Percentiles rank a stretch among this genome's conserved stretches.
Evolutionary conservation across 2,329 filamentous ascomycete species (phyloP).

Genomic region (Sporothrix globosa): DNA sequence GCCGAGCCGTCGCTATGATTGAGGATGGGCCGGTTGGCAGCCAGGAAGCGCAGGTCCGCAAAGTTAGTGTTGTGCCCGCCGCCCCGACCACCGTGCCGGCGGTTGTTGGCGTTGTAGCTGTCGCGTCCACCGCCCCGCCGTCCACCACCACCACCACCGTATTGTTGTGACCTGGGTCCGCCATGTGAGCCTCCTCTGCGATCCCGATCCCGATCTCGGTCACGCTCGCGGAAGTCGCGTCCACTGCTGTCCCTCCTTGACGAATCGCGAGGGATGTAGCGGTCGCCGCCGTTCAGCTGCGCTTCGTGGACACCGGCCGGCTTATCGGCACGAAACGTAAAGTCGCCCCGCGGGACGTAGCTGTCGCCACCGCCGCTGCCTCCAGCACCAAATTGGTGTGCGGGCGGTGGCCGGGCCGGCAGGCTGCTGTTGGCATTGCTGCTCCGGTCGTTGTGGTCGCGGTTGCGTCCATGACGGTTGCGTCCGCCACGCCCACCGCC

Average conservation of each 20-base stretch:
- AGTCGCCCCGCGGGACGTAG: constrained; percentile 52
- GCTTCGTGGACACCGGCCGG: constrained; percentile 54
- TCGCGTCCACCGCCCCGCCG: constrained; percentile 27
- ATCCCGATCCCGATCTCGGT: constrained; percentile 7
- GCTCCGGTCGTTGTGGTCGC: constrained; percentile 8
- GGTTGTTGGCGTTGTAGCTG: constrained; percentile 25
- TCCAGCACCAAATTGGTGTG: neutral
- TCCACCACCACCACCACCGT: constrained; percentile 5
- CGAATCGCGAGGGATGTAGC: constrained; percentile 43
- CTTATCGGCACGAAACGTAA: constrained; percentile 59
- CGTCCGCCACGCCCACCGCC: constrained; percentile 21
- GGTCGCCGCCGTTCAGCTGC: constrained; percentile 56
- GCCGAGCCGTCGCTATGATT: constrained; percentile 45
- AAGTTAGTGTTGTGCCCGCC: constrained; percentile 28
- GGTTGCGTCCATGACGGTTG: constrained; percentile 21
- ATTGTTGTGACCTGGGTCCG: constrained; percentile 32
- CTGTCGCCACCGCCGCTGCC: constrained; percentile 9
- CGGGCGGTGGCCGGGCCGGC: constrained; percentile 14
- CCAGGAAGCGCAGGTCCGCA: constrained; percentile 44
- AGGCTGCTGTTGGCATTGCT: constrained; percentile 8
- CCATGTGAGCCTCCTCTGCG: constrained; percentile 5
- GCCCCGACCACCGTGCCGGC: constrained; percentile 22
- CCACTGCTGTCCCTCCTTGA: constrained; percentile 36
- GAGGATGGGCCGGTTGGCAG: constrained; percentile 56
- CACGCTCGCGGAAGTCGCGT: constrained; percentile 25